Evolutionary conservation across 2,329 filamentous ascomycete species (phyloP).

Genomic region (Fusarium virguliforme): DNA sequence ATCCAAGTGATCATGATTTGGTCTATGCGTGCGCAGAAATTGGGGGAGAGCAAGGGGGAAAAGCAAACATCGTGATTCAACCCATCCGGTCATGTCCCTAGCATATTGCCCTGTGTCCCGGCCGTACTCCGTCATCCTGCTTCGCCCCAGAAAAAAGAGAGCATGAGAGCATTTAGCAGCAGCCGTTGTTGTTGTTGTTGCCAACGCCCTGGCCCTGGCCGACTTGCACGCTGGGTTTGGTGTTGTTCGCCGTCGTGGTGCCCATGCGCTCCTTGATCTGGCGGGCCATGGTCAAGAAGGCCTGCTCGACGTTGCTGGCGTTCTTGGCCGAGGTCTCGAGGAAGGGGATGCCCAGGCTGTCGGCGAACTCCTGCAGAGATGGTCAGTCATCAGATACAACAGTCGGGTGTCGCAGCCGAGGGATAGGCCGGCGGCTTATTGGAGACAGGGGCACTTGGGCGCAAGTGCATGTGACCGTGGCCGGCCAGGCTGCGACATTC

Average conservation of each 20-base stretch:
- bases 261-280: constrained; percentile 99
- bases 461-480: constrained; percentile 45
- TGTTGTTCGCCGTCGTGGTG: constrained; percentile 94
- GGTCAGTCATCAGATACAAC: constrained; percentile 40
- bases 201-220: constrained; percentile 95
- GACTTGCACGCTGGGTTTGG: constrained; percentile 98
- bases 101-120: constrained; percentile 47
- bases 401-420: constrained; percentile 18
- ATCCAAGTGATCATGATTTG: constrained; percentile 57
- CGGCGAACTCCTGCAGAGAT: constrained; percentile 87
- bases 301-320: constrained; percentile 99
- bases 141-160: constrained; percentile 47
- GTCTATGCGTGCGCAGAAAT: constrained; percentile 58
- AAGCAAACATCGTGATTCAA: constrained; percentile 52
- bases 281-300: constrained; percentile 99
- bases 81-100: constrained; percentile 53
- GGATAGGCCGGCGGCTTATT: constrained; percentile 14
- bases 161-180: constrained; percentile 78
- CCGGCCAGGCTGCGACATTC: constrained; percentile 18
- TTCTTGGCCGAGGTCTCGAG: constrained; percentile 99
- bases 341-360: constrained; percentile 98
- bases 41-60: constrained; percentile 45
- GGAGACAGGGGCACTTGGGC: constrained; percentile 25
- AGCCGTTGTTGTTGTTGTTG: constrained; percentile 86
- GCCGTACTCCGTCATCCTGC: constrained; percentile 51